These are phyloP conservation scores for Trypanosomatidae sp. DNA, from an alignment of 208 protist genomes.

Conservation along the genomic window DNA sequence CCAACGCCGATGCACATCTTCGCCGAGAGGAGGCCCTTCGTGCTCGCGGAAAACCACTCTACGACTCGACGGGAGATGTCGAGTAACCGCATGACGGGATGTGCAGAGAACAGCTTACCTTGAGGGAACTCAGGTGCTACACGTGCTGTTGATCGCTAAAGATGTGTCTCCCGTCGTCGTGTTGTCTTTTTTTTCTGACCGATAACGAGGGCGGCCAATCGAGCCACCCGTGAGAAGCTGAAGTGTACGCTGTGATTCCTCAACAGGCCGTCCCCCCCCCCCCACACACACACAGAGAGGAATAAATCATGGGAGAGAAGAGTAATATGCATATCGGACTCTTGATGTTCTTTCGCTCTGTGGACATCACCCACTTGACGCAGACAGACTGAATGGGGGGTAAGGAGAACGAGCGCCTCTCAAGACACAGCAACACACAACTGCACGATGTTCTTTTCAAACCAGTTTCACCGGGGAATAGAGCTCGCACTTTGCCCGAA, in stretches of 20 bases:
- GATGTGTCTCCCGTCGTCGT: not conserved
- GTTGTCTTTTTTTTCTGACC: not conserved
- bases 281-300: not conserved
- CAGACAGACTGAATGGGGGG: too few relatives aligned
- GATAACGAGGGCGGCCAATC: not conserved
- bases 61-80: slow-evolving; percentile 78
- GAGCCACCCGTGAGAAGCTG: not conserved
- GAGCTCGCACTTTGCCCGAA: too few relatives aligned
- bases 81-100: slow-evolving; percentile 1
- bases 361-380: not conserved
- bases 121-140: not conserved
- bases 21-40: slow-evolving; percentile 80
- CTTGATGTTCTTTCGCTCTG: not conserved
- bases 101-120: not conserved
- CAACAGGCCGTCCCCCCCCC: not conserved
- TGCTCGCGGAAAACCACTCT: slow-evolving; percentile 63
- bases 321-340: not conserved
- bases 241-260: not conserved
- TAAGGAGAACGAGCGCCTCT: too few relatives aligned
- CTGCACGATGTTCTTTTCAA: not conserved
- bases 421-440: not conserved
- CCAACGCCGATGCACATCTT: slow-evolving; percentile 77
- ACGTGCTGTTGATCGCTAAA: not conserved
- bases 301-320: not conserved
- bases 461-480: not conserved